Base-by-base conservation (phyloP, 1,284 basidiomycete genomes). In the Ustilago bromivora region DNA sequence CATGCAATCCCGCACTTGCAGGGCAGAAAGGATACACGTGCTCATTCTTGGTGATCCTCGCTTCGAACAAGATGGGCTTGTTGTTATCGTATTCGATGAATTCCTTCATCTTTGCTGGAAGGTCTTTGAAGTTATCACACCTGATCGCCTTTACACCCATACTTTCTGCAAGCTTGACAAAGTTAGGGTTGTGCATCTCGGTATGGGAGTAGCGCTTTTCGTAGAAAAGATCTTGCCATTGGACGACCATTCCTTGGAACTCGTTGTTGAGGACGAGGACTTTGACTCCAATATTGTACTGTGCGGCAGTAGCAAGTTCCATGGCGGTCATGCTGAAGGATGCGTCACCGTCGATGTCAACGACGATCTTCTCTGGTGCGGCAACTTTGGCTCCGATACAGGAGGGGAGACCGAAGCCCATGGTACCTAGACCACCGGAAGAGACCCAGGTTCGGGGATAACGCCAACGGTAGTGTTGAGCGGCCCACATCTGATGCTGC, bases 401-500 rank as follows among this genome's bases (percentile, higher is more conserved):
- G 1, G 95, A 89, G 2, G 96, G 97, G 0, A 99, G 90, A 85
- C 96, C 96, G 87, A 94, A 98, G 83, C 96, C 97, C 96, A 98
- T 99, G 17, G 86, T 87, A 12, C 96, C 96, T 23, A 98, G 91
- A 79, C 96, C 96, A 81, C 96, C 96, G n/a, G 94, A 96, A 9
- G 95, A 95, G 70, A 99, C 91, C 92, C 96, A 93, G 40, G 93
- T 90, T 49, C 92, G 90, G 0, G 96, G 96, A 60, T 92, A 87
- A 69, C 89, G 92, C 96, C 96, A 98, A 79, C 95, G 90, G 88
- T 91, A 98, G 87, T 93, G 90, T 87, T 99, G 97, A 55, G 94
- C 94, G 1, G 96, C 96, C 95, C 95, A 99, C 96, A 99, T 99
- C 88, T 99, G 96, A 88, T 99, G 96, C 87, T 98, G 96, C 5